Conservation (phyloP, 1,284 basidiomycete genomes). For the Pseudozyma pruni region DNA sequence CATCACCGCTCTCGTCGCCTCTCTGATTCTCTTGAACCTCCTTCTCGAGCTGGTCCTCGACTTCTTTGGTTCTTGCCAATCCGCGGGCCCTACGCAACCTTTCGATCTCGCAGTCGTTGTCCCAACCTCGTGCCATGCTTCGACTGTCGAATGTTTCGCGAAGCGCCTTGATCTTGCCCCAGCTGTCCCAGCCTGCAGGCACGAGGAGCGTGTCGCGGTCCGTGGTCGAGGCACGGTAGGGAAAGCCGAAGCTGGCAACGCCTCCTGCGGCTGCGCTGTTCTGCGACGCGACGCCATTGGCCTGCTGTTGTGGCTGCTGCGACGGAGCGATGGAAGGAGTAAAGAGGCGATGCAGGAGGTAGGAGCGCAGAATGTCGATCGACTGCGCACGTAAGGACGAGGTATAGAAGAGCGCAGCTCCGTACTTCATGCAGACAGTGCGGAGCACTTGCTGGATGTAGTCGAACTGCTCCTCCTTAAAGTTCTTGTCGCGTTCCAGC, state of each 20-base stretch:
- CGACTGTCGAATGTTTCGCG: conserved; percentile 90
- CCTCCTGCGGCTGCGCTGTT: conserved; percentile 55
- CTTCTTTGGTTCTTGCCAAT: conserved; percentile 28
- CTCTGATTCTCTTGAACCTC: conserved; percentile 25
- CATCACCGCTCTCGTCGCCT: conserved; percentile 15
- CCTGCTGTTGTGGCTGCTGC: conserved; percentile 1
- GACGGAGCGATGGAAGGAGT: conserved; percentile 71
- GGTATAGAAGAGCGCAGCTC: conserved; percentile 90
- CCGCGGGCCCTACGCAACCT: conserved; percentile 22
- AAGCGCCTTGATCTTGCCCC: conserved; percentile 92
- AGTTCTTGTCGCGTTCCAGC: conserved; percentile 68
- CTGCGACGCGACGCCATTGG: background rate
- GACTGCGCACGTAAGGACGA: conserved; percentile 81
- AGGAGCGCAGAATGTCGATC: conserved; percentile 82
- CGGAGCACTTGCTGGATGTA: conserved; percentile 93
- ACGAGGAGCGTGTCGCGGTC: conserved; percentile 92
- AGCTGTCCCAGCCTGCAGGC: conserved; percentile 95
- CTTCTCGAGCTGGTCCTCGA: conserved; percentile 48
- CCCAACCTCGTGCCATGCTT: conserved; percentile 79
- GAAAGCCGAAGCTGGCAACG: conserved; percentile 84
- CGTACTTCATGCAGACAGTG: conserved; percentile 91
- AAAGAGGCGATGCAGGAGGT: conserved; percentile 87
- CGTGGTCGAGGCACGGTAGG: conserved; percentile 85
- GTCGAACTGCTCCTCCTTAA: conserved; percentile 89
- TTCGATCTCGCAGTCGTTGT: conserved; percentile 57